A percentile compares a stretch with the other conserved stretches of the same genome.
Conservation (phyloP, 768 basidiomycete genomes). For the Rhodotorula kratochvilovae region DNA sequence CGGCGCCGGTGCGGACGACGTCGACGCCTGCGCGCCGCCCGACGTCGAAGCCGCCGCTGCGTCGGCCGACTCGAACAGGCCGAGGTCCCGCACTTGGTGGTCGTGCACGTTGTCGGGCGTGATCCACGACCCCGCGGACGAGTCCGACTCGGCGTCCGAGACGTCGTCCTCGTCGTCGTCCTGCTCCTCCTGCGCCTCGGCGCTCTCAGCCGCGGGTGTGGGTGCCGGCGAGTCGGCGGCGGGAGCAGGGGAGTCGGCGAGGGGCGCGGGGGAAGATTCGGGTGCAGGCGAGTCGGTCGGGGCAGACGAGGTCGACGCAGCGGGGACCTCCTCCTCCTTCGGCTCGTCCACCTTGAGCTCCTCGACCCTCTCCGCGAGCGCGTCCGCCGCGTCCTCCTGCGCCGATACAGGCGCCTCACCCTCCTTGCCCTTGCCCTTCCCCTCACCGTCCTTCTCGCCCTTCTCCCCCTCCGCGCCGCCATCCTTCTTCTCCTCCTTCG, state of each 20-base stretch:
- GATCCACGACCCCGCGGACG: conserved; percentile 87
- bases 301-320: too few species aligned
- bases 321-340: conserved; percentile 6
- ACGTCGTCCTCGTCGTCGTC: conserved; percentile 65
- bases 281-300: too few species aligned
- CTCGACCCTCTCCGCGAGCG: background rate
- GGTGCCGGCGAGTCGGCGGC: background rate
- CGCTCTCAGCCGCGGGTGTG: background rate
- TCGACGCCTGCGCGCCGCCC: background rate
- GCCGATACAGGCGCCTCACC: background rate
- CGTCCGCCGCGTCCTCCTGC: background rate
- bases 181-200: conserved; percentile 30
- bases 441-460: conserved; percentile 9
- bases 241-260: too few species aligned
- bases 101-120: conserved; percentile 77
- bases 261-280: too few species aligned
- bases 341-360: background rate
- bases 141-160: conserved; percentile 52
- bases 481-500: conserved; percentile 47
- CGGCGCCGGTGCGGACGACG: conserved; percentile 43
- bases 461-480: conserved; percentile 20
- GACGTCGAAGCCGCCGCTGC: conserved; percentile 18
- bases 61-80: conserved; percentile 63
- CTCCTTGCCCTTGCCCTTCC: background rate
- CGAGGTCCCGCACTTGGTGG: conserved; percentile 81